phyloP scores from a whole-genome alignment of 768 basidiomycete genomes.

The Hypholoma sublateritium region DNA sequence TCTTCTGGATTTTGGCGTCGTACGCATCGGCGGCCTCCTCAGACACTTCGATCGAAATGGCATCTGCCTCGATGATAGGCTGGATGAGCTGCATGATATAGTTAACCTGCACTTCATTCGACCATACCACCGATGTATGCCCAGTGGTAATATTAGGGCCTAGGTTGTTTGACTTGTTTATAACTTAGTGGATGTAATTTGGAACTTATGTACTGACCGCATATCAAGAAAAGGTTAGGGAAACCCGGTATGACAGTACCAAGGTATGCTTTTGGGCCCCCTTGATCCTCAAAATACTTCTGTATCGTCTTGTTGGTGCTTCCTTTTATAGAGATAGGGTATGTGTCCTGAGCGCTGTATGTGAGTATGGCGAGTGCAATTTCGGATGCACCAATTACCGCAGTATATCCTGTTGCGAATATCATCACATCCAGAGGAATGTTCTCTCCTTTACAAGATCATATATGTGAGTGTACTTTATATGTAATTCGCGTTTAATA shows the following conservation, averaged over 20 bases:
- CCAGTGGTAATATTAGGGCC: slow-evolving; percentile 43
- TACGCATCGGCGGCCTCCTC: slow-evolving; percentile 33
- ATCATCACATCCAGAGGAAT: slow-evolving; percentile 38
- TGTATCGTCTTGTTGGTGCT: slow-evolving; percentile 27
- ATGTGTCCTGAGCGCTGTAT: slow-evolving; percentile 26
- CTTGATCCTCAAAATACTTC: slow-evolving; percentile 35
- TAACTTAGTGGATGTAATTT: too few relatives aligned
- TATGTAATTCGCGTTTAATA: background rate
- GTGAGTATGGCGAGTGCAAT: background rate
- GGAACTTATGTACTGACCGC: slow-evolving; percentile 24
- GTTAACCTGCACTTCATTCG: slow-evolving; percentile 45
- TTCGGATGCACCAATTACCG: slow-evolving; percentile 3
- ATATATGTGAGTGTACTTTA: background rate
- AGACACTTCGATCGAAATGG: slow-evolving; percentile 35
- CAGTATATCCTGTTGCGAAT: slow-evolving; percentile 35
- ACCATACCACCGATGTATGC: slow-evolving; percentile 41
- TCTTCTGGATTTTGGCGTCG: slow-evolving; percentile 36
- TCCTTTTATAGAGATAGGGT: slow-evolving; percentile 32
- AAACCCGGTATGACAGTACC: slow-evolving; percentile 43
- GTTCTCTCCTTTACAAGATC: slow-evolving; percentile 26
- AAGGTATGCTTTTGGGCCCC: slow-evolving; percentile 42
- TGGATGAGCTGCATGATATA: slow-evolving; percentile 40
- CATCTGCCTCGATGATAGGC: slow-evolving; percentile 34
- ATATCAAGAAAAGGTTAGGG: slow-evolving; percentile 43
- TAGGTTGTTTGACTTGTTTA: slow-evolving; percentile 13